These are phyloP conservation scores for Coemansia sp. DNA, from an alignment of 192 early-diverging fungal species.

Conservation along the genomic window DNA sequence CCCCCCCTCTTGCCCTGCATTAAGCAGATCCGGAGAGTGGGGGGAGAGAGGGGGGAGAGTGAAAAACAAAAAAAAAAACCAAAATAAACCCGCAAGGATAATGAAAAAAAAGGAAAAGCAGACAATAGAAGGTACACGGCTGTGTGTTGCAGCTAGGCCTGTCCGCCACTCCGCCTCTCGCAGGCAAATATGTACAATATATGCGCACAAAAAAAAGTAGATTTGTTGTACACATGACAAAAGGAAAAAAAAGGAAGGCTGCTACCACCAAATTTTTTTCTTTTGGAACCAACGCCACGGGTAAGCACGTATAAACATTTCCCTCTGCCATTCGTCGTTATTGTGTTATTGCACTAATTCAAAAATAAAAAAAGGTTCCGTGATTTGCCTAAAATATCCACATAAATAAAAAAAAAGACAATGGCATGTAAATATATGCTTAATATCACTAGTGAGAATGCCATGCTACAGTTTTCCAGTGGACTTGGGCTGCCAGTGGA, in stretches of 20 bases:
- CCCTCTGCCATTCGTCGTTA: neutral
- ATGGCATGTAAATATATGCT: neutral
- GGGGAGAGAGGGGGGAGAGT: neutral
- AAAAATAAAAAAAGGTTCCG: neutral
- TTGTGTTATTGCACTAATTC: neutral
- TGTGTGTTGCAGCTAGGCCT: neutral
- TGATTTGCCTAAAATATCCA: neutral
- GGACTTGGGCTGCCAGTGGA: slow-evolving; percentile 56
- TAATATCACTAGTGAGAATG: too few relatives aligned
- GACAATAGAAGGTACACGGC: neutral
- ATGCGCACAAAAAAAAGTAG: neutral
- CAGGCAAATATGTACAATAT: neutral
- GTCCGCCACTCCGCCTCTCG: slow-evolving; percentile 1
- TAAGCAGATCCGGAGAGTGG: slow-evolving; percentile 1
- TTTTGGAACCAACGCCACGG: slow-evolving; percentile 1
- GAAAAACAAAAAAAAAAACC: neutral
- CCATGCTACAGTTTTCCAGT: slow-evolving; percentile 23
- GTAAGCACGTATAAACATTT: neutral
- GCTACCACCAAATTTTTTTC: neutral
- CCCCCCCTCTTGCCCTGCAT: slow-evolving; percentile 4
- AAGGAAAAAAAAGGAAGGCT: neutral
- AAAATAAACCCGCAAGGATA: neutral
- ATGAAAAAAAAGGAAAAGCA: neutral
- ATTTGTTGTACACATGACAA: neutral
- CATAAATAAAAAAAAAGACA: neutral